These are phyloP conservation scores for Heterotrichella gracilis DNA, from an alignment of 352 stramenopile genomes.

Conservation along the genomic window DNA sequence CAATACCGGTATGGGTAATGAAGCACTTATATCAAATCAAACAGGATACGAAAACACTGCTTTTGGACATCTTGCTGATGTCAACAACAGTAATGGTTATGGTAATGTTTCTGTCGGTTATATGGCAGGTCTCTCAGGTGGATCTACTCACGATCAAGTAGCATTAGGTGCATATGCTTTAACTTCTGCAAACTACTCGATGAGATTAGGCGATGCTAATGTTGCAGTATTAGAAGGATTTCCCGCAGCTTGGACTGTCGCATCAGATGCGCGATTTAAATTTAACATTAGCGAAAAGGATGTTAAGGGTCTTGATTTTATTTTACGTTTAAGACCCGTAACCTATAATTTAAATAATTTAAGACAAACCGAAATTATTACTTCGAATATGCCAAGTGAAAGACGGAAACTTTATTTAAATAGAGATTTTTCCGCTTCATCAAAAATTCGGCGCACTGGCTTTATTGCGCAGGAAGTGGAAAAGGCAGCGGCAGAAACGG, in stretches of 20 bases:
- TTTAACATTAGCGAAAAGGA: background rate
- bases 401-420: background rate
- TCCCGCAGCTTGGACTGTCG: no score
- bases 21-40: background rate
- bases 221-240: no score
- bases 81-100: background rate
- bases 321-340: background rate
- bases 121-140: background rate
- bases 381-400: conserved; percentile 7
- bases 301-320: background rate
- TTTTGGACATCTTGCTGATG: background rate
- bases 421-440: background rate
- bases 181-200: no score
- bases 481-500: background rate
- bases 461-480: conserved; percentile 11
- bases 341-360: background rate
- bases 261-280: background rate
- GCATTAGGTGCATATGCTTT: background rate
- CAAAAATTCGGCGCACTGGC: background rate
- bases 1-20: conserved; percentile 8
- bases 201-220: no score
- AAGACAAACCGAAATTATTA: background rate
- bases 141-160: background rate
- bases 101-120: background rate
- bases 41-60: conserved; percentile 8